Conservation (phyloP, 768 basidiomycete genomes). For the Auriscalpium vulgare region DNA sequence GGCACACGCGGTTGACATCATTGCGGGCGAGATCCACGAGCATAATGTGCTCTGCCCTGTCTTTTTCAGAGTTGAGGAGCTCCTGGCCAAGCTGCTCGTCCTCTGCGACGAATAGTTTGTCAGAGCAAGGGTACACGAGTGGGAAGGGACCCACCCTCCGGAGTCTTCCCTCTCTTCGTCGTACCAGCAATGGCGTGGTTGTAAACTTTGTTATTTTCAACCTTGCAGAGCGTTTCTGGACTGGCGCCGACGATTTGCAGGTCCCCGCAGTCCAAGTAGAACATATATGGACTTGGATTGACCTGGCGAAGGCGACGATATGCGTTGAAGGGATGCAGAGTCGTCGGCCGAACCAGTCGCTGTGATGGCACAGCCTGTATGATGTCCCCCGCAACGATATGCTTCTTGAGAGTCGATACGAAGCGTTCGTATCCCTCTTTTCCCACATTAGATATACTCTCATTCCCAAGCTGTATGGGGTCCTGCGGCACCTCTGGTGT, state of each 20-base stretch:
- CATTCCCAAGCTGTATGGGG: constrained; percentile 54
- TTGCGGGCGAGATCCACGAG: constrained; percentile 96
- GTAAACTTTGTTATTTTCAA: constrained; percentile 83
- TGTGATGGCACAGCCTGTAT: constrained; percentile 99
- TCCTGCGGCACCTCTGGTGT: constrained; percentile 64
- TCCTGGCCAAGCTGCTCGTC: constrained; percentile 71
- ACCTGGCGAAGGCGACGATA: constrained; percentile 90
- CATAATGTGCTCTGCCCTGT: constrained; percentile 98
- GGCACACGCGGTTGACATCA: constrained; percentile 96
- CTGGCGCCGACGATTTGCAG: constrained; percentile 96
- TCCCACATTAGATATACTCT: constrained; percentile 85
- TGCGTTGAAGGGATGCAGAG: constrained; percentile 93
- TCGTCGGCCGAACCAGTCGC: constrained; percentile 75
- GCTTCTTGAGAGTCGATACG: constrained; percentile 87
- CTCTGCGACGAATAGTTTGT: constrained; percentile 45
- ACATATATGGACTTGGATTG: constrained; percentile 99
- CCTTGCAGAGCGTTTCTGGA: constrained; percentile 96
- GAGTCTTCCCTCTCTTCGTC: constrained; percentile 74
- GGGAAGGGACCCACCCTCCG: constrained; percentile 55
- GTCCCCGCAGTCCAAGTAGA: constrained; percentile 90
- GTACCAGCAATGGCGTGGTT: constrained; percentile 99
- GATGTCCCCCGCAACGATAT: constrained; percentile 93
- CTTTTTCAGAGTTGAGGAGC: constrained; percentile 82
- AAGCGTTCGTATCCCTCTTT: constrained; percentile 86
- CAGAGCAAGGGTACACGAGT: constrained; percentile 3